phyloP scores from a whole-genome alignment of 345 rosid genomes.

The Citrus cavaleriei region DNA sequence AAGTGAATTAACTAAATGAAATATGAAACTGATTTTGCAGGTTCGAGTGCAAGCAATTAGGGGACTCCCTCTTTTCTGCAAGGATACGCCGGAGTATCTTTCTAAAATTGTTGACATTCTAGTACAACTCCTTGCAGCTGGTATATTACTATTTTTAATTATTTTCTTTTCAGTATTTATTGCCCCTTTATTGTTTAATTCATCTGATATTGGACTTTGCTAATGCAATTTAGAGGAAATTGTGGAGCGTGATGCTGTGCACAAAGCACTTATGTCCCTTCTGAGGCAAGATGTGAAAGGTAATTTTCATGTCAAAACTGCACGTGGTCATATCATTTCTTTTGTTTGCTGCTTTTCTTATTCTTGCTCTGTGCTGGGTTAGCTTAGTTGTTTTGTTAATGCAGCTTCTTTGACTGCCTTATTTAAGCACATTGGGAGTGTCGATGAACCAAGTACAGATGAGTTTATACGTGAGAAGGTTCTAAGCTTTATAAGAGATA shows the following conservation, averaged over 20 bases:
- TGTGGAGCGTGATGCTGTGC: constrained; percentile 98
- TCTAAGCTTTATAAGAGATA: constrained; percentile 78
- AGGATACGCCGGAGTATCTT: constrained; percentile 72
- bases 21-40: constrained; percentile 28
- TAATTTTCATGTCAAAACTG: constrained; percentile 20
- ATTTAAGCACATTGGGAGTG: constrained; percentile 74
- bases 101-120: constrained; percentile 88
- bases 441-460: constrained; percentile 68
- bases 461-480: constrained; percentile 84
- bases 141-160: constrained; percentile 31
- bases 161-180: neutral
- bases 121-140: constrained; percentile 71
- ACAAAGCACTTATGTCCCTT: constrained; percentile 91
- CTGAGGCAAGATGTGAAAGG: constrained; percentile 98
- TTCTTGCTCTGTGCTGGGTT: neutral
- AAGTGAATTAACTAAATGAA: neutral
- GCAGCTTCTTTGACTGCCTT: constrained; percentile 83
- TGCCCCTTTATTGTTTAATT: neutral
- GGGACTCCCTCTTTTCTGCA: constrained; percentile 93
- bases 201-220: constrained; percentile 4
- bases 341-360: neutral
- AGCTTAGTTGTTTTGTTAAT: constrained; percentile 18
- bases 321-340: neutral
- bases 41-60: constrained; percentile 99
- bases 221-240: constrained; percentile 56